A percentile compares a stretch with the other conserved stretches of the same genome.
Evolutionary conservation across 106 monocot genomes (phyloP).

Genomic region (Vanilla planifolia): DNA sequence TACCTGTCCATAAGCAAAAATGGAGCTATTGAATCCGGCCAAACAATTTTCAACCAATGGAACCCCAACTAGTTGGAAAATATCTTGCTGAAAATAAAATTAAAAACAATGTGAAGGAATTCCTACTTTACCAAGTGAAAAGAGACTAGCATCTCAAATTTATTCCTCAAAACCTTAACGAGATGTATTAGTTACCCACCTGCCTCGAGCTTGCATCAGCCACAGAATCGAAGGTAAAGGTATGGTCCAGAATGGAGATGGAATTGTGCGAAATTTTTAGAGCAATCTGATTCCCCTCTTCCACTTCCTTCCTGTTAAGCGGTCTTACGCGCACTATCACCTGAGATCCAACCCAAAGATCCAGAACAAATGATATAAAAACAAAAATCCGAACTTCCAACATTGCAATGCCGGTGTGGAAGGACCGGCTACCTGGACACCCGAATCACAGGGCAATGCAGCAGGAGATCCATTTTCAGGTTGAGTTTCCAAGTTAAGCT

Average conservation of each 20-base stretch:
- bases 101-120: not conserved
- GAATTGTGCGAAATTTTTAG: constrained; percentile 57
- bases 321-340: constrained; percentile 86
- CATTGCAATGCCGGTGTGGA: not conserved
- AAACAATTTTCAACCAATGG: constrained; percentile 98
- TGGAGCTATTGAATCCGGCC: constrained; percentile 95
- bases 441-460: constrained; percentile 43
- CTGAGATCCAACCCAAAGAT: constrained; percentile 24
- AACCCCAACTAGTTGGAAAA: constrained; percentile 78
- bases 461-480: constrained; percentile 12
- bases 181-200: constrained; percentile 20
- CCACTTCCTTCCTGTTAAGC: constrained; percentile 50
- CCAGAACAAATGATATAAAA: not conserved
- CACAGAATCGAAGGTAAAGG: constrained; percentile 90
- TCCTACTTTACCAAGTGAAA: not conserved
- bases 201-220: constrained; percentile 66
- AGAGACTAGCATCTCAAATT: not conserved
- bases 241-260: constrained; percentile 67
- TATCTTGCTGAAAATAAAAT: constrained; percentile 52
- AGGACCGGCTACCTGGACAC: constrained; percentile 51
- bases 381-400: not conserved
- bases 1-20: constrained; percentile 99
- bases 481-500: constrained; percentile 49
- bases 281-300: constrained; percentile 49
- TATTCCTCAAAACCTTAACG: not conserved